phyloP scores from a whole-genome alignment of 148 eudicot genomes.

The Chenopodium album region DNA sequence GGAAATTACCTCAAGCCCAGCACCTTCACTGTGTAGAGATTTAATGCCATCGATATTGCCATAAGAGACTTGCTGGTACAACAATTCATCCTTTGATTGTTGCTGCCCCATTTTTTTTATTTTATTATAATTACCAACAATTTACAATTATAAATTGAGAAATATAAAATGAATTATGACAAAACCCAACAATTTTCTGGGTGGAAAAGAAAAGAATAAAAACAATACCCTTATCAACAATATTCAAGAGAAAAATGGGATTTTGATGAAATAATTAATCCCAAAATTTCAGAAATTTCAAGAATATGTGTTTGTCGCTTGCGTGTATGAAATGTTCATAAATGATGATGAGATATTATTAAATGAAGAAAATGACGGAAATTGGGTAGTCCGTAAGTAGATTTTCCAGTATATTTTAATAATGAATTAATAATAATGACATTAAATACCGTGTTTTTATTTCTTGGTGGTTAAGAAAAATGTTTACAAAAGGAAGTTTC shows the following conservation, averaged over 20 bases:
- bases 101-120: constrained; percentile 60
- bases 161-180: neutral
- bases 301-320: neutral
- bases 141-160: neutral
- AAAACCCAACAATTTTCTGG: neutral
- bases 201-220: neutral
- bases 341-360: too few species aligned
- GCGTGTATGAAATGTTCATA: constrained; percentile 6
- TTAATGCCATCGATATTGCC: constrained; percentile 71
- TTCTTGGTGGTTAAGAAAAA: constrained; percentile 35
- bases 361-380: neutral
- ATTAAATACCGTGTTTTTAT: neutral
- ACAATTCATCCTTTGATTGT: constrained; percentile 81
- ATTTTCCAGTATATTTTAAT: too few species aligned
- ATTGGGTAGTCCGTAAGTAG: neutral
- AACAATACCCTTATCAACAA: neutral
- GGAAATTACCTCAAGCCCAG: constrained; percentile 73
- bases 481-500: neutral
- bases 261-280: neutral
- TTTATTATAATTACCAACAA: too few species aligned
- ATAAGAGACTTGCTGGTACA: constrained; percentile 72
- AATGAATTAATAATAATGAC: neutral
- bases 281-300: neutral
- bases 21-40: constrained; percentile 72
- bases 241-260: neutral